These are phyloP conservation scores for Coemansia sp. DNA, from an alignment of 371 early-diverging fungal species.

Conservation along the genomic window DNA sequence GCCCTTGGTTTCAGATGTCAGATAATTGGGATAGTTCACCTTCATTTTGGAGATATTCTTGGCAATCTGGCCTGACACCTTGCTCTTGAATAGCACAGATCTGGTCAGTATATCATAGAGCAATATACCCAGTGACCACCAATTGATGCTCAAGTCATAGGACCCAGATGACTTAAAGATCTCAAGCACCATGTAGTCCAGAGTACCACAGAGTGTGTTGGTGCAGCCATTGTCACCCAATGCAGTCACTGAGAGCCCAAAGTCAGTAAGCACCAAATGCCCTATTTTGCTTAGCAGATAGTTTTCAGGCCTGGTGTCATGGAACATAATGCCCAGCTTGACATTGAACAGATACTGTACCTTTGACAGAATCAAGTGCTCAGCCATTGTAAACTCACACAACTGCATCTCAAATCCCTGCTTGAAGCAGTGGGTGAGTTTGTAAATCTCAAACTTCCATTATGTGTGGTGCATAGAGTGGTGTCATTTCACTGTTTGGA, in stretches of 20 bases:
- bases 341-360: conserved; percentile 96
- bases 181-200: conserved; percentile 93
- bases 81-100: conserved; percentile 94
- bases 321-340: conserved; percentile 87
- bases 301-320: conserved; percentile 85
- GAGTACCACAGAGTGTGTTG: conserved; percentile 96
- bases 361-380: conserved; percentile 49
- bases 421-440: too few species aligned
- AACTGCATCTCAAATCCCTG: too few species aligned
- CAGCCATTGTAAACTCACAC: too few species aligned
- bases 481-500: too few species aligned
- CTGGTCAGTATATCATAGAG: conserved; percentile 86
- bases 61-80: conserved; percentile 86
- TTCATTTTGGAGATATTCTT: conserved; percentile 84
- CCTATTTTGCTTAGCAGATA: conserved; percentile 71
- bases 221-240: conserved; percentile 71
- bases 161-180: conserved; percentile 73
- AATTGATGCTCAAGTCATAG: conserved; percentile 91
- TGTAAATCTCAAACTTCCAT: too few species aligned
- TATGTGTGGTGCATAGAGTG: too few species aligned
- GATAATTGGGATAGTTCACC: conserved; percentile 49
- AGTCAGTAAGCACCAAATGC: conserved; percentile 83
- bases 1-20: conserved; percentile 83
- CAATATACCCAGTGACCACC: conserved; percentile 96
- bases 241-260: conserved; percentile 80